Conservation (phyloP, 2,329 filamentous ascomycete species). For the Diaporthe sp. region DNA sequence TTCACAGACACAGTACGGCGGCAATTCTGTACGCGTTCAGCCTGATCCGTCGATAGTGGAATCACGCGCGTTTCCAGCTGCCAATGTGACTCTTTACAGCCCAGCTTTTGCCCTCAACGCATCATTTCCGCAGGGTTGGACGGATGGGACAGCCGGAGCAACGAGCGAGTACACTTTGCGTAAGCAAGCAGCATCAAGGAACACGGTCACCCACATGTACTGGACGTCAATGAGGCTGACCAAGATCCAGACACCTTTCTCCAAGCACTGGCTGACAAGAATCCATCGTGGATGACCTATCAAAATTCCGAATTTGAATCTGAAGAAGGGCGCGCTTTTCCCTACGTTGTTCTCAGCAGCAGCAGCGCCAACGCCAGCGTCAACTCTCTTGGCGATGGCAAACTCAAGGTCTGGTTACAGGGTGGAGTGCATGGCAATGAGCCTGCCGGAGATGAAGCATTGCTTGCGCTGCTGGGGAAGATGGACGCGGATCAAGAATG, state of each 20-base stretch:
- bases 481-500: conserved; percentile 15
- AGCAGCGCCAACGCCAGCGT: background rate
- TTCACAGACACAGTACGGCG: conserved; percentile 10
- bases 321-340: background rate
- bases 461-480: conserved; percentile 11
- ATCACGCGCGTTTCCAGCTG: background rate
- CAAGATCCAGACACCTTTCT: background rate
- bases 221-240: background rate
- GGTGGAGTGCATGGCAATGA: conserved; percentile 7
- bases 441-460: conserved; percentile 11
- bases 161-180: background rate
- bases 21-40: conserved; percentile 6
- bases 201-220: background rate
- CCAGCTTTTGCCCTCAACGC: background rate
- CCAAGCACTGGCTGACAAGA: background rate
- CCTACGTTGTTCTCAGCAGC: conserved; percentile 9
- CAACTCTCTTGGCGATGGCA: background rate
- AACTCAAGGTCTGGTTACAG: conserved; percentile 22
- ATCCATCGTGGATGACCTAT: conserved; percentile 14
- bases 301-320: background rate
- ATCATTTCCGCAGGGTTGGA: background rate
- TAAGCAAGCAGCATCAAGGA: background rate
- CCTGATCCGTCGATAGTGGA: conserved; percentile 6
- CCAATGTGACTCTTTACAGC: background rate
- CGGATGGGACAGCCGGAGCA: conserved; percentile 1